Conservation (phyloP, 306 rosid species). For the Quercus ilex region DNA sequence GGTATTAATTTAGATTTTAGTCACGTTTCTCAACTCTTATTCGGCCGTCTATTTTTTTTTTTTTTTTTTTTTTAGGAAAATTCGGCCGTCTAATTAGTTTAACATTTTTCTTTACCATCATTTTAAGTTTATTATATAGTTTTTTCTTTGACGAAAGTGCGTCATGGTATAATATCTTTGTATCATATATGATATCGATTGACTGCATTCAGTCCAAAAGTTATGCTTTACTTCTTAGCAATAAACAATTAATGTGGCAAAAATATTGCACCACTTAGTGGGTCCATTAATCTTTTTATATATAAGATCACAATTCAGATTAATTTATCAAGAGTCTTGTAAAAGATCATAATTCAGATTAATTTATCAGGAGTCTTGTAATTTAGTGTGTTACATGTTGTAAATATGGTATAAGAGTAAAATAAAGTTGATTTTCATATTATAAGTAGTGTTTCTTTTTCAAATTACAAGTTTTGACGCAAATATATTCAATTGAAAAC, state of each 20-base stretch:
- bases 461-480: no score
- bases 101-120: conserved; percentile 25
- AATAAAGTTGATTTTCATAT: no score
- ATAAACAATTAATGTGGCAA: not conserved
- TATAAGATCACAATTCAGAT: not conserved
- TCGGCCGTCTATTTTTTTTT: conserved; percentile 10
- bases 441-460: no score
- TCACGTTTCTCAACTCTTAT: conserved; percentile 44
- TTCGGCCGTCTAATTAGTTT: conserved; percentile 27
- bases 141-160: not conserved
- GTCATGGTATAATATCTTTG: no score
- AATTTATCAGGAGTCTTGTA: no score
- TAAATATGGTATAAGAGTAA: no score
- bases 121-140: conserved; percentile 3
- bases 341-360: no score
- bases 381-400: no score
- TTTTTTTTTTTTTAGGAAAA: not conserved
- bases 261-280: not conserved
- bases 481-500: no score
- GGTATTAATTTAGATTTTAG: conserved; percentile 20
- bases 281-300: not conserved
- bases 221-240: not conserved
- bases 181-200: not conserved
- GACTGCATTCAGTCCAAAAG: not conserved
- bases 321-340: not conserved